Conservation (phyloP, 768 basidiomycete genomes). For the Rhizopogon roseolus region DNA sequence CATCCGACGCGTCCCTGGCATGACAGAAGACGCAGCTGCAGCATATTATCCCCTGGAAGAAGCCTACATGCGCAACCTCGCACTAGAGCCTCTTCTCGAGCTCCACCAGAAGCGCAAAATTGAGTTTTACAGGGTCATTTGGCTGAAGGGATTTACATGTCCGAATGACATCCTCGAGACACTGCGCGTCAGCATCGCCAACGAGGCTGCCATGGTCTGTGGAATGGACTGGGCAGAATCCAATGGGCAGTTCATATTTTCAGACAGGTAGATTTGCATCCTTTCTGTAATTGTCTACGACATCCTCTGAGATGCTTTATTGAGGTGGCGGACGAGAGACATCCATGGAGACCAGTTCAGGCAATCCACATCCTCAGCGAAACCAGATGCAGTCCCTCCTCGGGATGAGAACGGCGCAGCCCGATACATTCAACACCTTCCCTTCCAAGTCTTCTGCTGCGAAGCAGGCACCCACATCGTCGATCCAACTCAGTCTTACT, state of each 20-base stretch:
- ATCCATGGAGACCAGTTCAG: constrained; percentile 98
- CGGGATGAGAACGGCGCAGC: constrained; percentile 77
- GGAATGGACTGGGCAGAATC: constrained; percentile 99
- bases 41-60: constrained; percentile 97
- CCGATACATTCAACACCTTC: constrained; percentile 87
- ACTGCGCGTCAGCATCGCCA: constrained; percentile 82
- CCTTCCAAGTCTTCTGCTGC: constrained; percentile 99
- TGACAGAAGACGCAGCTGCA: constrained; percentile 84
- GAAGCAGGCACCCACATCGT: constrained; percentile 97
- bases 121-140: constrained; percentile 86
- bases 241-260: constrained; percentile 96
- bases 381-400: constrained; percentile 87
- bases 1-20: constrained; percentile 85
- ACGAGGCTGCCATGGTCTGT: constrained; percentile 97
- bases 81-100: constrained; percentile 85
- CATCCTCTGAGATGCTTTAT: background rate
- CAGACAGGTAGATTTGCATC: constrained; percentile 67
- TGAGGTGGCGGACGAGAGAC: constrained; percentile 94
- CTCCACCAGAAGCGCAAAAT: constrained; percentile 72
- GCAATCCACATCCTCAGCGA: constrained; percentile 90
- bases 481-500: constrained; percentile 94
- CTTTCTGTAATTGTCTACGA: background rate
- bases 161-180: constrained; percentile 98
- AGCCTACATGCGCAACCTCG: constrained; percentile 89
- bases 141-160: constrained; percentile 99